These are phyloP conservation scores for Alternaria metachromatica DNA, from an alignment of 2,329 filamentous ascomycete genomes.

Conservation along the genomic window DNA sequence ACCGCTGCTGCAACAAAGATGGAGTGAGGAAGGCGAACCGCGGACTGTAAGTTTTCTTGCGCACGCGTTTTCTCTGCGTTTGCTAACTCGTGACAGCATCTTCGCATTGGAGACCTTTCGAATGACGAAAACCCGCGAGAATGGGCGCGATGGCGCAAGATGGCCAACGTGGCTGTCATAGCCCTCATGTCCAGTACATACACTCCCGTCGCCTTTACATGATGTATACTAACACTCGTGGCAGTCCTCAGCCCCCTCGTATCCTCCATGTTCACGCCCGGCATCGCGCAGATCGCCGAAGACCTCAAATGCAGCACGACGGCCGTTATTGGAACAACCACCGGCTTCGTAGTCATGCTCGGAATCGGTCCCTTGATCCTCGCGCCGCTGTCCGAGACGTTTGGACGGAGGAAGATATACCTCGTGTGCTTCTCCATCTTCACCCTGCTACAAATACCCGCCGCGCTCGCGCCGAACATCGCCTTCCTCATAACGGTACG, in stretches of 20 bases:
- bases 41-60: constrained; percentile 31
- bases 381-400: constrained; percentile 57
- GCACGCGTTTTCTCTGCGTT: background rate
- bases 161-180: constrained; percentile 59
- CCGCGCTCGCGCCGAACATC: constrained; percentile 57
- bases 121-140: constrained; percentile 55
- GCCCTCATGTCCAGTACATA: constrained; percentile 56
- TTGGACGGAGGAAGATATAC: constrained; percentile 55
- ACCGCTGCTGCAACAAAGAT: constrained; percentile 48
- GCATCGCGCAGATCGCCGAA: constrained; percentile 58
- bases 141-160: constrained; percentile 55
- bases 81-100: constrained; percentile 24
- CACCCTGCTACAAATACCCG: constrained; percentile 56
- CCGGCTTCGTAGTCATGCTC: constrained; percentile 59
- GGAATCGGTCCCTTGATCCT: constrained; percentile 57
- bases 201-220: background rate
- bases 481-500: constrained; percentile 53
- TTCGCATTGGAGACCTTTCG: constrained; percentile 35
- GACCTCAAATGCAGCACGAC: constrained; percentile 52
- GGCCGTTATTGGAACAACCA: constrained; percentile 58
- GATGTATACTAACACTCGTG: background rate
- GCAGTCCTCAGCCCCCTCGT: constrained; percentile 56
- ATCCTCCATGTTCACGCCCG: constrained; percentile 60
- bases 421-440: constrained; percentile 55
- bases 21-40: constrained; percentile 39